Evolutionary conservation across 1,284 basidiomycete species (phyloP).

Genomic region (Austropuccinia psidii): DNA sequence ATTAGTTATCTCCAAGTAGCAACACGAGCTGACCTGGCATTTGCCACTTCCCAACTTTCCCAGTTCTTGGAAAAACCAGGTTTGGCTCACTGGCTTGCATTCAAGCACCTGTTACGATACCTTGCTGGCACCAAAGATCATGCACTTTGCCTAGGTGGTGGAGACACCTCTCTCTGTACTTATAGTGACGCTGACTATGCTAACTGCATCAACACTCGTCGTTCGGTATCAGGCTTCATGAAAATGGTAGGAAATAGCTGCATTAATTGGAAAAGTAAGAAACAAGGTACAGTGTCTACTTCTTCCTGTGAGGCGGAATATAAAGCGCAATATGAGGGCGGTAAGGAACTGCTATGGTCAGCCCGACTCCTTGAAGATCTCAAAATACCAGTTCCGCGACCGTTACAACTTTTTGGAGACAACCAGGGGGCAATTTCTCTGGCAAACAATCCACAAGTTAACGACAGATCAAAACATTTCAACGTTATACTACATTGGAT

Average conservation of each 20-base stretch:
- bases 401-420: no score
- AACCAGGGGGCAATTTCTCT: slow-evolving; percentile 49
- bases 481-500: slow-evolving; percentile 50
- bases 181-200: background rate
- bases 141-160: no score
- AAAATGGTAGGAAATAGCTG: background rate
- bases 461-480: slow-evolving; percentile 51
- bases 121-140: background rate
- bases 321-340: background rate
- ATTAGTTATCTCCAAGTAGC: background rate
- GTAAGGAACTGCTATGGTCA: background rate
- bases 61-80: background rate
- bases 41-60: background rate
- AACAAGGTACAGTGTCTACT: background rate
- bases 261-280: background rate
- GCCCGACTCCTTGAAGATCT: no score
- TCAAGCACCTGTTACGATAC: background rate
- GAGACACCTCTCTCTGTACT: no score
- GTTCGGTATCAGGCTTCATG: background rate
- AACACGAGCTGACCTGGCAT: background rate
- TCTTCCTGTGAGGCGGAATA: background rate
- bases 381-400: no score
- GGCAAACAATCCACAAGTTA: slow-evolving; percentile 46
- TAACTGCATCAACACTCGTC: background rate
- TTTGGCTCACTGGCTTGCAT: background rate